These are phyloP conservation scores for Penicillium longicatenatum DNA, from an alignment of 495 filamentous ascomycete genomes.

Conservation along the genomic window DNA sequence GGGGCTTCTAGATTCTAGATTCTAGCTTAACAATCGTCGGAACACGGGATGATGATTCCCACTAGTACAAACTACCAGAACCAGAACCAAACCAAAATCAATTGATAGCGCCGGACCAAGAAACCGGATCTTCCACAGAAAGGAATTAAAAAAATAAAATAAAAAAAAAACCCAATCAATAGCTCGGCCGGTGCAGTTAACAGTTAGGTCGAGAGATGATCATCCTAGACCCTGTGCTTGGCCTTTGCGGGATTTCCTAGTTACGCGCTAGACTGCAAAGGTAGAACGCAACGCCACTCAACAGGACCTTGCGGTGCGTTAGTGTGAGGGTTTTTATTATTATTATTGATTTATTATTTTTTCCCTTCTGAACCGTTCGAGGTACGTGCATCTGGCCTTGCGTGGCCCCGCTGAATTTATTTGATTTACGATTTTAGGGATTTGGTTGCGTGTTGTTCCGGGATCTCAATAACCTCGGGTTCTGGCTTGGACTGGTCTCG, in stretches of 20 bases:
- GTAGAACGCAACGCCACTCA: conserved; percentile 1
- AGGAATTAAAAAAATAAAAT: too few relatives aligned
- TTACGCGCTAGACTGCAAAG: conserved; percentile 5
- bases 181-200: not conserved
- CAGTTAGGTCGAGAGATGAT: not conserved
- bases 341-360: not conserved
- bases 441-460: conserved; percentile 2
- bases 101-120: too few relatives aligned
- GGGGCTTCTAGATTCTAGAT: too few relatives aligned
- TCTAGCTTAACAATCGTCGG: too few relatives aligned
- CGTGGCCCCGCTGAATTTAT: not conserved
- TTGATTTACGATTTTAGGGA: not conserved
- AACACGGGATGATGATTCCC: too few relatives aligned
- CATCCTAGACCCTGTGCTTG: not conserved
- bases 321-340: conserved; percentile 6
- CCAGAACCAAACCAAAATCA: not conserved
- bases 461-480: conserved; percentile 1
- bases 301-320: not conserved
- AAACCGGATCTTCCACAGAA: too few relatives aligned
- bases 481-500: not conserved
- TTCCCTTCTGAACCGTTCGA: not conserved
- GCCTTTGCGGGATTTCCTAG: conserved; percentile 12
- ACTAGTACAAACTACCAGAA: not conserved
- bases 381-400: conserved; percentile 3
- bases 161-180: not conserved